Base-by-base conservation (phyloP, 352 stramenopile species). In the Sclerospora graminicola region DNA sequence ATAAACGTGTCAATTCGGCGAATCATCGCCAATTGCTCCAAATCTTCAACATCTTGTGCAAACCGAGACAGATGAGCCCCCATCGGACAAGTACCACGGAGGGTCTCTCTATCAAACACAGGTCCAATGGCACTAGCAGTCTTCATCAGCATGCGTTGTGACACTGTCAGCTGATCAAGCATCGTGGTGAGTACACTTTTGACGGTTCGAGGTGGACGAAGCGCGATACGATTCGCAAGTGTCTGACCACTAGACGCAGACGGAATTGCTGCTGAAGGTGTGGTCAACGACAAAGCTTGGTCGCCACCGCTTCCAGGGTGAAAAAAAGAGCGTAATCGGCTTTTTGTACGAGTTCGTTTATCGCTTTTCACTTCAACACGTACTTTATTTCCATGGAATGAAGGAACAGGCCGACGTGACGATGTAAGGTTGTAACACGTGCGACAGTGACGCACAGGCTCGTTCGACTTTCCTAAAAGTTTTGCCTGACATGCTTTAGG, bases 71-170 rank as follows among this genome's bases (percentile, higher is more conserved):
- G 45, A 41, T 90, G 71, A 1, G 69, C 75, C 31, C 70, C 65
- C 45, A 93, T 90, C 2, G 76, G 81, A 20, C 74, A 84, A 30
- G 79, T 59, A 8, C 57, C 69, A 9, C 75, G 70, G 14, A 93
- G 58, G 8, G 78, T 58, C 26, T 89, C 75, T 32, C 82, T 63
- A 38, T 93, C 81, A 57, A 93, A 93, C 5, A 66, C 50, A 4
- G 71, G 57, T 5, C 76, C 81, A 20, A 93, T 82, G 15, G 84
- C 71, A 36, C 78, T 93, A 6, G 81, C 81, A 8, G 81, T 93
- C 50, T 93, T 93, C 66, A 93, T 77, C 10, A 93, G 60, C 74
- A 90, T 89, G 20, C 72, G 69, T 48, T 93, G 81, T 5, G 76
- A 89, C 1, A 89, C 72, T 0, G 74, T 86, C 14, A 93, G 60